These are phyloP conservation scores for Middelhovenomyces tepae DNA, from an alignment of 805 yeast species.

Conservation along the genomic window DNA sequence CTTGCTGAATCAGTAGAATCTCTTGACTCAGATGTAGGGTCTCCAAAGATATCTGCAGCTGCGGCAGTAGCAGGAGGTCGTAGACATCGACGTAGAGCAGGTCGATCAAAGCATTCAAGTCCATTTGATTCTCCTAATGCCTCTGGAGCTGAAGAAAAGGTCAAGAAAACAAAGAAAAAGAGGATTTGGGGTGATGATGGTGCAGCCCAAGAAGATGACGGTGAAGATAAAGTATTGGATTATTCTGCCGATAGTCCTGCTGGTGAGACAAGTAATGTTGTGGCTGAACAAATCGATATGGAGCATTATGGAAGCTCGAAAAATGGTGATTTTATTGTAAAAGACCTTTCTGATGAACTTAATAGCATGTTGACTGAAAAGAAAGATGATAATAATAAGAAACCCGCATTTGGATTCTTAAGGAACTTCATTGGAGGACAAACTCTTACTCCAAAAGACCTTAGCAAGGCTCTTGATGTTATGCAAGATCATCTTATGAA, in stretches of 20 bases:
- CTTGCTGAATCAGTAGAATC: not conserved
- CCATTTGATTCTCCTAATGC: constrained; percentile 8
- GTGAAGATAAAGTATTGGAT: constrained; percentile 39
- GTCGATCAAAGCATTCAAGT: too few species aligned
- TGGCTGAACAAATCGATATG: constrained; percentile 19
- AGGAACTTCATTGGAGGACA: constrained; percentile 61
- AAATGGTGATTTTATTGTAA: constrained; percentile 56
- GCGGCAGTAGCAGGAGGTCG: constrained; percentile 5
- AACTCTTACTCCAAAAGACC: constrained; percentile 52
- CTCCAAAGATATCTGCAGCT: constrained; percentile 3
- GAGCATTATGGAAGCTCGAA: constrained; percentile 35
- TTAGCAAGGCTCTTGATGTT: constrained; percentile 53
- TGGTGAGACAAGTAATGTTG: constrained; percentile 15
- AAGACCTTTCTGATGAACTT: constrained; percentile 50
- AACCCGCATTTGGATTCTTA: constrained; percentile 45
- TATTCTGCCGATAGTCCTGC: constrained; percentile 36
- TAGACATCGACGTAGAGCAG: constrained; percentile 5
- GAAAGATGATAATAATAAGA: constrained; percentile 10
- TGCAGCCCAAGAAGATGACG: constrained; percentile 35
- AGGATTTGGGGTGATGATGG: constrained; percentile 69
- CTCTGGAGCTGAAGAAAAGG: constrained; percentile 12
- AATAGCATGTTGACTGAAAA: constrained; percentile 31
- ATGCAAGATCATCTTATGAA: constrained; percentile 69
- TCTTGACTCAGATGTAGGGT: not conserved
- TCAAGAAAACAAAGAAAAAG: constrained; percentile 28